These are phyloP conservation scores for Triticum urartu DNA, from an alignment of 176 grass and related monocot species.

Conservation along the genomic window DNA sequence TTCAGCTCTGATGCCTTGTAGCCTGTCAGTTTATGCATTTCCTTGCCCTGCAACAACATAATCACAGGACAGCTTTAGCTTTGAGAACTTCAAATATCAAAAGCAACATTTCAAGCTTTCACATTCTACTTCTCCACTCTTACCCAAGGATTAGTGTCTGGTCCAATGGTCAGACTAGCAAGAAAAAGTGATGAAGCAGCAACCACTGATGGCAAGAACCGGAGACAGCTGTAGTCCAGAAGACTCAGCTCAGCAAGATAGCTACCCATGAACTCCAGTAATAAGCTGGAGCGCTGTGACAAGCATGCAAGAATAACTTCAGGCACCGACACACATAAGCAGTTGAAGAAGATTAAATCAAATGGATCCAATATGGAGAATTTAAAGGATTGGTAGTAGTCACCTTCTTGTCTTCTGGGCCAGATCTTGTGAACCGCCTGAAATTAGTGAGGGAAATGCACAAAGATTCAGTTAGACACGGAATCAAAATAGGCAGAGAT, in stretches of 20 bases:
- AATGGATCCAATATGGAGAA: background rate
- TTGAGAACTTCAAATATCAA: background rate
- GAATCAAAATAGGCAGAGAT: background rate
- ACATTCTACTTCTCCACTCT: background rate
- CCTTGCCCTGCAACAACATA: conserved; percentile 49
- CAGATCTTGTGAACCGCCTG: conserved; percentile 62
- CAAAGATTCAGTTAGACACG: background rate
- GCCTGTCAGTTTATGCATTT: conserved; percentile 56
- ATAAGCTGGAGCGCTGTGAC: conserved; percentile 51
- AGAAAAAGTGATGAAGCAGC: conserved; percentile 82
- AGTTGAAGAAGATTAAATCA: background rate
- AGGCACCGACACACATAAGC: conserved; percentile 13
- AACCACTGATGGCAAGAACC: conserved; percentile 78
- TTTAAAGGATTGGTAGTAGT: background rate
- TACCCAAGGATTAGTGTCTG: conserved; percentile 78
- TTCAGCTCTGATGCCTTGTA: conserved; percentile 78
- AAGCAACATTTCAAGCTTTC: background rate
- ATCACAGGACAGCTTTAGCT: conserved; percentile 24
- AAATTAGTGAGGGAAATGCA: conserved; percentile 10
- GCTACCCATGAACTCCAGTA: conserved; percentile 63
- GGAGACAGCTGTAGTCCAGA: conserved; percentile 70
- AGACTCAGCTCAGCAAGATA: conserved; percentile 86
- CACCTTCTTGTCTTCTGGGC: conserved; percentile 63
- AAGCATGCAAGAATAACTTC: conserved; percentile 13
- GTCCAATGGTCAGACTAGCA: conserved; percentile 63